Percentiles rank a stretch among this genome's conserved stretches.
Conservation (phyloP, 345 rosid species). For the Psidium guajava region DNA sequence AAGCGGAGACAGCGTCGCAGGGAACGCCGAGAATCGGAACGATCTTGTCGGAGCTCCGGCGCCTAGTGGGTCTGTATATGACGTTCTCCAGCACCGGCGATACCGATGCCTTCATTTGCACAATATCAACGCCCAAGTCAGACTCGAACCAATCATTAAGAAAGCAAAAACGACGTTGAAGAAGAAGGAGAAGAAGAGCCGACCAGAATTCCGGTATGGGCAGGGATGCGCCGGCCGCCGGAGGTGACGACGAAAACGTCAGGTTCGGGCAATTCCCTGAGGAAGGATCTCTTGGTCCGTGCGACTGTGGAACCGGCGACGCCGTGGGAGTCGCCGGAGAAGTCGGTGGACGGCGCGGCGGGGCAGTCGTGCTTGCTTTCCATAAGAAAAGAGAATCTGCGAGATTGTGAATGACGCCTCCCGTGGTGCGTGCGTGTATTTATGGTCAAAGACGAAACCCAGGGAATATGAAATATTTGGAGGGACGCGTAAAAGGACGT, state of each 20-base stretch:
- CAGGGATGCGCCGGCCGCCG: constrained; percentile 57
- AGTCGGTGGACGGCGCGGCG: constrained; percentile 5
- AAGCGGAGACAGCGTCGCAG: constrained; percentile 60
- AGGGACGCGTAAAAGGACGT: background rate
- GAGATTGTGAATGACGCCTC: background rate
- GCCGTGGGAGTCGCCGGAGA: background rate
- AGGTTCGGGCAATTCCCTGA: constrained; percentile 24
- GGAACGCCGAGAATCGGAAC: constrained; percentile 80
- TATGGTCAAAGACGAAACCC: background rate
- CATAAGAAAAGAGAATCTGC: background rate
- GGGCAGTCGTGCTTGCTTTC: background rate
- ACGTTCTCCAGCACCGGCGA: constrained; percentile 58
- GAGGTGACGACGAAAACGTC: constrained; percentile 65
- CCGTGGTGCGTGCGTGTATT: background rate
- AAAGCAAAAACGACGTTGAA: background rate
- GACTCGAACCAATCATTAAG: background rate
- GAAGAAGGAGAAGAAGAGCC: background rate
- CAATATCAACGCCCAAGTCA: background rate
- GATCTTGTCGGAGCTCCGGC: constrained; percentile 37
- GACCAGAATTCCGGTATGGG: constrained; percentile 62
- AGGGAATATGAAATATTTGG: background rate
- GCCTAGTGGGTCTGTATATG: constrained; percentile 39
- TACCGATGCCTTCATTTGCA: constrained; percentile 35
- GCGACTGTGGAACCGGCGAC: background rate
- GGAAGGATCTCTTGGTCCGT: background rate